Percentiles rank a stretch among this genome's conserved stretches.
Evolutionary conservation across 495 filamentous ascomycete species (phyloP).

Genomic region (Talaromyces stipitatus): DNA sequence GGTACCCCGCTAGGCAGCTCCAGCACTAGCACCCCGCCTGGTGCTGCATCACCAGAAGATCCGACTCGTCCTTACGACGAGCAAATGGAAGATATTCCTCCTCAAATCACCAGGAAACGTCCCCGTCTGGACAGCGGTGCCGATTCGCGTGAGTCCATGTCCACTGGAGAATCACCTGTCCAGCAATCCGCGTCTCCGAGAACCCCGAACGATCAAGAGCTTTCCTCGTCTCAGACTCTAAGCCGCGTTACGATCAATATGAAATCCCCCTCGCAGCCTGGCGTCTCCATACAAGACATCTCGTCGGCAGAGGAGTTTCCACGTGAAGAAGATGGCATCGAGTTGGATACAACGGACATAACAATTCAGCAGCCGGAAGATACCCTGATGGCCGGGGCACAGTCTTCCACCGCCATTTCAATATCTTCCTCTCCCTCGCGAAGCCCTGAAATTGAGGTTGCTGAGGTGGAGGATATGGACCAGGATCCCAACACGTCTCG

Average conservation of each 20-base stretch:
- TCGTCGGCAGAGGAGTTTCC: background rate
- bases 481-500: slow-evolving; percentile 36
- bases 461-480: slow-evolving; percentile 48
- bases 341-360: slow-evolving; percentile 8
- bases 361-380: slow-evolving; percentile 8
- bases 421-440: slow-evolving; percentile 41
- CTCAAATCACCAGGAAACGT: slow-evolving; percentile 51
- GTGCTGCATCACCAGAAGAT: slow-evolving; percentile 23
- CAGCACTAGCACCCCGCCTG: slow-evolving; percentile 38
- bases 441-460: slow-evolving; percentile 48
- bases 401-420: slow-evolving; percentile 30
- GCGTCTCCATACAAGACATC: background rate
- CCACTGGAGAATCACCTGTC: slow-evolving; percentile 17
- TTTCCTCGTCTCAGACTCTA: slow-evolving; percentile 26
- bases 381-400: slow-evolving; percentile 11
- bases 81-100: slow-evolving; percentile 50
- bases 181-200: slow-evolving; percentile 7
- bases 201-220: slow-evolving; percentile 19
- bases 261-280: slow-evolving; percentile 25
- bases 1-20: slow-evolving; percentile 44
- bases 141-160: slow-evolving; percentile 36
- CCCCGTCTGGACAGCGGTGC: slow-evolving; percentile 54
- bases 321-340: slow-evolving; percentile 9
- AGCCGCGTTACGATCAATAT: slow-evolving; percentile 53
- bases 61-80: slow-evolving; percentile 27